Base-by-base conservation (phyloP, 1,284 basidiomycete species). In the Fomitopsis pinicola region DNA sequence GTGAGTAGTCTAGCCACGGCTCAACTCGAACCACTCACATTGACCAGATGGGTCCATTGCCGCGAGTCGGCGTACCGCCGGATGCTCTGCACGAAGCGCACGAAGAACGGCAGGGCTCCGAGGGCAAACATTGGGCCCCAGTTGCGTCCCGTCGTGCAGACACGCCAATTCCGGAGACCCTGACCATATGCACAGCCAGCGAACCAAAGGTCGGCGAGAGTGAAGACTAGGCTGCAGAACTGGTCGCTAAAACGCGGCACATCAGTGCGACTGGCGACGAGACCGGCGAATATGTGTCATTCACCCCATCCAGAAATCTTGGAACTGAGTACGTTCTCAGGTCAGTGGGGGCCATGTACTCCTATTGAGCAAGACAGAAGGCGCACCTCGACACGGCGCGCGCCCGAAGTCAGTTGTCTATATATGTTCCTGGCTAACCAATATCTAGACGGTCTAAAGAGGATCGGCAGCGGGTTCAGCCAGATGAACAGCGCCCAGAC, bases 1-100 rank as follows among this genome's bases (percentile, higher is more conserved):
- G 38, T 40, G 14, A 40, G 38, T 3, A 10, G 38, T 40, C 38
- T 14, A 40, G 52, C 55, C 38, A 30, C 35, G 48, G 55, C 35
- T 40, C 55, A 22, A 45, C 55, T 60, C 33, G 10, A 30, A 50
- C 3, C 14, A 61, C 64, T 56, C 58, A 73, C 73, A 59, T 98
- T 98, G 71, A 97, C 84, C 36, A 98, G 77, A 79, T 98, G 95
- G 0, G 90, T 90, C 33, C 78, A 69, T 35, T 91, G 76, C 46
- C 79, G 77, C 8, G 91, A 93, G 72, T 97, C 95, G 42, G 75
- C 75, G 73, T 88, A 98, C 78, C 96, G 93, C 68, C 89, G 90
- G 46, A 97, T 69, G 73, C 92, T 94, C 73, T 98, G 96, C 12
- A 92, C 78, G 52, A 95, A 72, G 77, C 96, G 94, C 38, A 87